Evolutionary conservation across 2,329 filamentous ascomycete species (phyloP), one percentile per base, ranked within the genome.

Genomic region (Nemania sp.): DNA sequence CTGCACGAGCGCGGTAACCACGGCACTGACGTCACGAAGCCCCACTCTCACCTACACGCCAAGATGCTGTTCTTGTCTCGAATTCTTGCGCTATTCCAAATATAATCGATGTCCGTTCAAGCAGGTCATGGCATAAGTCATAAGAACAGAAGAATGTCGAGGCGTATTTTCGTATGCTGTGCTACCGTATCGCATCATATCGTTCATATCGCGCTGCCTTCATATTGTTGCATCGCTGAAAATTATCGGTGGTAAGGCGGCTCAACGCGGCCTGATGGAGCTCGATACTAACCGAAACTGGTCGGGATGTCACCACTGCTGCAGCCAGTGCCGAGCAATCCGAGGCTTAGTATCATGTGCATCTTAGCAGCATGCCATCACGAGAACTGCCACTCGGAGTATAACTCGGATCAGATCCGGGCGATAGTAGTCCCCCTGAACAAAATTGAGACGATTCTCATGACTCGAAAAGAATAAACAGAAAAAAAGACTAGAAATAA

Each of bases 281-380:
- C 19, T 15, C 1, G 9, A 23, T 3, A 17, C 49, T 45, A 45
- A 40, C 49, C 20, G 19, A 24, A 40, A 45, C 14, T 23, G 26
- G 49, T 30, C 15, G 17, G 30, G 7, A 17, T 19, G 28, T 23
- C 31, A 17, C 22, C 19, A 14, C 14, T 37, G n/a, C 40, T 14
- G n/a, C 24, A 26, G 33, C 33, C 19, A 37, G 7, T 37, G 23
- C 52, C 52, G 52, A 39, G 20, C 42, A 31, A 24, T 43, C 48
- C 48, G 52, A 52, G 23, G 36, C 48, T 42, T 43, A 50, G 31
- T 47, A 23, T 40, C 34, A 31, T 28, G 12, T 34, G 2, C 37
- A 47, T 26, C 24, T 37, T 30, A 55, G 20, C 5, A 12, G 19
- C 22, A n/a, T 45, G 36, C 42, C 52, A n/a, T n/a, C n/a, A n/a